A percentile compares a stretch with the other conserved stretches of the same genome.
These are phyloP conservation scores for Coniferiporia sulphurascens DNA, from an alignment of 1,284 basidiomycete genomes.

Conservation along the genomic window DNA sequence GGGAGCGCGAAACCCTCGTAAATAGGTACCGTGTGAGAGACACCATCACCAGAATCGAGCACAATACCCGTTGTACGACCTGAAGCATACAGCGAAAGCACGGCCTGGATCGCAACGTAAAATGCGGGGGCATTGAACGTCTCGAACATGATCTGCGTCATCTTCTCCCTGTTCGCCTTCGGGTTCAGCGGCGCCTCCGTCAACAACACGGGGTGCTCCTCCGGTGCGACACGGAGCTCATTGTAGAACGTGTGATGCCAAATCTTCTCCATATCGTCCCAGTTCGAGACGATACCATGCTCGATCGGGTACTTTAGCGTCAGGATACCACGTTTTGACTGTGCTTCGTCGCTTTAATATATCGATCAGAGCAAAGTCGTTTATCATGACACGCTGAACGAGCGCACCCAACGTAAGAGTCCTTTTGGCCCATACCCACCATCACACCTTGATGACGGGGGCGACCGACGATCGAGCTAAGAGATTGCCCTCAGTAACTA, in stretches of 20 bases:
- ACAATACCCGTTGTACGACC: conserved; percentile 95
- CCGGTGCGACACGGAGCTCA: conserved; percentile 77
- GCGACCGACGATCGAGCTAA: conserved; percentile 85
- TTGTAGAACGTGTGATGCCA: conserved; percentile 94
- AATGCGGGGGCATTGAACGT: conserved; percentile 94
- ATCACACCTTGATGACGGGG: conserved; percentile 93
- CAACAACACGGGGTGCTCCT: conserved; percentile 91
- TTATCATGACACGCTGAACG: conserved; percentile 20
- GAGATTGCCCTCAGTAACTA: background rate
- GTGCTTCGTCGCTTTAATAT: conserved; percentile 75
- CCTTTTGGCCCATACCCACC: conserved; percentile 87
- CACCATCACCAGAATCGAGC: conserved; percentile 97
- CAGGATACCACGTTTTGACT: conserved; percentile 94
- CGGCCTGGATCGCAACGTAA: conserved; percentile 93
- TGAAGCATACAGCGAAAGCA: conserved; percentile 89
- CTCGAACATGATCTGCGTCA: conserved; percentile 98
- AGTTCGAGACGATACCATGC: conserved; percentile 91
- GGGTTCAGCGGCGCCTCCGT: conserved; percentile 92
- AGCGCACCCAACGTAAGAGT: conserved; percentile 79
- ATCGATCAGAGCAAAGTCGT: background rate
- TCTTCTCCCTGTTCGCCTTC: conserved; percentile 94
- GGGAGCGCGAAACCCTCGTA: conserved; percentile 97
- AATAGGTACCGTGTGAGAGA: conserved; percentile 98
- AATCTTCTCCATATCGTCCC: conserved; percentile 97
- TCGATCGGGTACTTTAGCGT: conserved; percentile 86